Evolutionary conservation across 257 asterid genomes (phyloP), one percentile per base, ranked within the genome.

Genomic region (Solanum lycopersicoides): DNA sequence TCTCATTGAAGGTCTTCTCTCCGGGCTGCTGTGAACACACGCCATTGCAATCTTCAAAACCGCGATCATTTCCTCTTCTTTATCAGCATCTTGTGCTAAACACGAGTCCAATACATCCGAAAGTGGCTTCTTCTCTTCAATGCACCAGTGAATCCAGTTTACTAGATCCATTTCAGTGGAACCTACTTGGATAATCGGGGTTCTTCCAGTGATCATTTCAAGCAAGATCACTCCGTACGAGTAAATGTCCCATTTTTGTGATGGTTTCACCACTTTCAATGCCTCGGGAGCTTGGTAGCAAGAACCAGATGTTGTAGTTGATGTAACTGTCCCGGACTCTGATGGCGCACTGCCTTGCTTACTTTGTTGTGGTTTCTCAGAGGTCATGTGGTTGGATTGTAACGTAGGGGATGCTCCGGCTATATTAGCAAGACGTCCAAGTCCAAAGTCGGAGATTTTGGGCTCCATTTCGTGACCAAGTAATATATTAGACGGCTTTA

Each of bases 171-270:
- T 90, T 86, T 95, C 99, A 2, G 91, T 84, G 34, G 88, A 45
- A 6, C 97, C 96, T 14, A 92, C 92, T 87, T 89, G 98, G 73
- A 95, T 93, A 4, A 94, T 41, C 0, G 98, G 95, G 16, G 94
- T 66, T 86, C 89, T 93, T 11, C 98, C 98, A 0, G 98, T 95
- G 32, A 95, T 91, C 94, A 97, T 94, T 85, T 95, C 99, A n/a
- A 97, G 93, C 65, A 95, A 80, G 71, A 97, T 92, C 87, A 94
- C 92, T 20, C 99, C 99, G 4, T 91, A 97, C 0, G 99, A 95
- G 90, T 94, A 97, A 83, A 95, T 87, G 85, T 97, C 99, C 99
- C 98, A 96, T 86, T 96, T 96, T 76, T 97, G 98, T 5, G 99
- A 97, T 3, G 99, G 98, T 82, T 95, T 95, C 44, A 96, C 97